These are phyloP conservation scores for Ustilago hordei DNA, from an alignment of 1,284 basidiomycete species.

Conservation along the genomic window DNA sequence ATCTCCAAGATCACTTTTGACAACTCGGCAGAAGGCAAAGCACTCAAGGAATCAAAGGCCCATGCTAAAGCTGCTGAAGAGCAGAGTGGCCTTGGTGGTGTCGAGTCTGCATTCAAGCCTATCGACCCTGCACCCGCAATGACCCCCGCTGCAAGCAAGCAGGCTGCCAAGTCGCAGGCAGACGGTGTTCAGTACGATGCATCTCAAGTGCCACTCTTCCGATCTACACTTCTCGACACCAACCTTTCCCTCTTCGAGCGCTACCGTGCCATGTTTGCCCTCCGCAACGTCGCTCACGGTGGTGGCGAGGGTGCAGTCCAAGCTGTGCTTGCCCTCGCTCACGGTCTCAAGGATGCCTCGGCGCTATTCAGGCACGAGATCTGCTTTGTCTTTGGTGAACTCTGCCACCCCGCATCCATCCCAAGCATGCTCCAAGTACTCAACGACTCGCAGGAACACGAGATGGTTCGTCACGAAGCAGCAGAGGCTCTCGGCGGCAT, in stretches of 20 bases:
- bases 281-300: slow-evolving; percentile 74
- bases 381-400: slow-evolving; percentile 88
- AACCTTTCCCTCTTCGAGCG: slow-evolving; percentile 85
- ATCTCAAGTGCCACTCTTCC: slow-evolving; percentile 74
- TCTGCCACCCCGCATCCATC: slow-evolving; percentile 88
- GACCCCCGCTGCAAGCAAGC: slow-evolving; percentile 56
- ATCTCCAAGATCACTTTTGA: slow-evolving; percentile 95
- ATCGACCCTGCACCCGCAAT: slow-evolving; percentile 90
- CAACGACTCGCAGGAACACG: slow-evolving; percentile 80
- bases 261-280: slow-evolving; percentile 97
- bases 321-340: slow-evolving; percentile 90
- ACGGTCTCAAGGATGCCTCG: slow-evolving; percentile 77
- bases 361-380: slow-evolving; percentile 62
- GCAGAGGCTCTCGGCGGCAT: slow-evolving; percentile 98
- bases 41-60: slow-evolving; percentile 56
- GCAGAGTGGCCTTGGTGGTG: slow-evolving; percentile 28
- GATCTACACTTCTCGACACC: slow-evolving; percentile 78
- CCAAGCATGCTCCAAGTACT: slow-evolving; percentile 86
- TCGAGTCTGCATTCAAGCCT: slow-evolving; percentile 76
- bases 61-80: slow-evolving; percentile 28
- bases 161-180: slow-evolving; percentile 32
- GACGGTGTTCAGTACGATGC: slow-evolving; percentile 53
- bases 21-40: slow-evolving; percentile 71
- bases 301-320: slow-evolving; percentile 61
- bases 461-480: slow-evolving; percentile 99